phyloP scores from a whole-genome alignment of 2,329 filamentous ascomycete species.

The Xylariaceae sp. region DNA sequence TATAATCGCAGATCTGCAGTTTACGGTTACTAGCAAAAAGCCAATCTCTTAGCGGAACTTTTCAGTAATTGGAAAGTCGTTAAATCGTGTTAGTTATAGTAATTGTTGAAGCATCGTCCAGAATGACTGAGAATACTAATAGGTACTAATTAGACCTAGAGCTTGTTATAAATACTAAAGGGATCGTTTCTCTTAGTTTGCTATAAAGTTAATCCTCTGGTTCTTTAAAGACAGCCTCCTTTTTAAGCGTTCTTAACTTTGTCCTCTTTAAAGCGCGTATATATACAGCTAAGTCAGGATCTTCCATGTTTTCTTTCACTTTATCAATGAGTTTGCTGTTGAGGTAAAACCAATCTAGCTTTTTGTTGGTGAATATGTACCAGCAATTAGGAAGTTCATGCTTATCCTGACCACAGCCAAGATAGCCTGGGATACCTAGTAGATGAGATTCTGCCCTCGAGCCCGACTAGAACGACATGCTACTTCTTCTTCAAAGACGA shows the following conservation, averaged over 20 bases:
- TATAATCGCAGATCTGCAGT: not conserved
- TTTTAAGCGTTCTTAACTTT: not conserved
- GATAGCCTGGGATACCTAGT: not conserved
- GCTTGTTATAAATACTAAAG: not conserved
- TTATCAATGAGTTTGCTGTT: not conserved
- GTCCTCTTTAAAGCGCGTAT: not conserved
- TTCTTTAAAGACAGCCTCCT: not conserved
- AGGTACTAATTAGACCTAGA: not conserved
- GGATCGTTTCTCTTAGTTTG: not conserved
- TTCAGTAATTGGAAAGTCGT: not conserved
- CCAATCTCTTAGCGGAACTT: not conserved
- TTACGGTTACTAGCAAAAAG: not conserved
- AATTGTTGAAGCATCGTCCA: not conserved
- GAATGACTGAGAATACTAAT: not conserved
- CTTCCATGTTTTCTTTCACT: not conserved
- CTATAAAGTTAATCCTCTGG: not conserved
- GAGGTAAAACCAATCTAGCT: not conserved
- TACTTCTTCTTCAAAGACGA: not conserved
- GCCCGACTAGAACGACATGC: not conserved
- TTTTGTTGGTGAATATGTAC: not conserved
- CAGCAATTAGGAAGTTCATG: not conserved
- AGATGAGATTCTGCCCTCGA: not conserved
- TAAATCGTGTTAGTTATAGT: not conserved
- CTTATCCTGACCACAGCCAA: not conserved
- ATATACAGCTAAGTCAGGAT: not conserved